Evolutionary conservation across 257 asterid species (phyloP).

Genomic region (Paulownia fortunei): DNA sequence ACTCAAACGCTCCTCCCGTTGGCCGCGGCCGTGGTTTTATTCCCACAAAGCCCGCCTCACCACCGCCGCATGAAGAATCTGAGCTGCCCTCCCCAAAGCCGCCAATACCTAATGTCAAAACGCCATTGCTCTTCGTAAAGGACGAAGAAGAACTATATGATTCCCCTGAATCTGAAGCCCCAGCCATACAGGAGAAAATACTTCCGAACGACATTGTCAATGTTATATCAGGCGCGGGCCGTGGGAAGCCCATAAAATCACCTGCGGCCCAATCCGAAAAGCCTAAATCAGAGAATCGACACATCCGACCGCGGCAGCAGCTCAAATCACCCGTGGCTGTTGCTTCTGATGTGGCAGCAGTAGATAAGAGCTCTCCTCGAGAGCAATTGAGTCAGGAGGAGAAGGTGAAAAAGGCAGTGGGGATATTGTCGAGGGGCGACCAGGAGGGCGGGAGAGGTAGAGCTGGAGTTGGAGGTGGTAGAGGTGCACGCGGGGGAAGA

Average conservation of each 20-base stretch:
- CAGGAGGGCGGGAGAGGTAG: slow-evolving; percentile 23
- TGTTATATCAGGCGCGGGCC: slow-evolving; percentile 60
- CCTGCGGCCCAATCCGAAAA: slow-evolving; percentile 32
- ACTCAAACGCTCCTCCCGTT: slow-evolving; percentile 17
- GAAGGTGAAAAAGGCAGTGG: slow-evolving; percentile 57
- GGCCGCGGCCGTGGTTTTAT: slow-evolving; percentile 60
- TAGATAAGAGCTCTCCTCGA: slow-evolving; percentile 27
- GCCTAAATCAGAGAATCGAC: slow-evolving; percentile 60
- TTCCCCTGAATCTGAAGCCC: slow-evolving; percentile 28
- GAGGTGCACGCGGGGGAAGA: slow-evolving; percentile 41
- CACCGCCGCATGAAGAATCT: slow-evolving; percentile 31
- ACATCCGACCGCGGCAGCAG: slow-evolving; percentile 43
- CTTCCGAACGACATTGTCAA: slow-evolving; percentile 38
- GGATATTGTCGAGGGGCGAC: slow-evolving; percentile 52
- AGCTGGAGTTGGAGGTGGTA: slow-evolving; percentile 33
- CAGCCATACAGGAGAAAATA: slow-evolving; percentile 5
- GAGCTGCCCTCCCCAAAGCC: slow-evolving; percentile 13
- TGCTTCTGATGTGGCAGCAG: slow-evolving; percentile 16
- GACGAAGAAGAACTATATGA: slow-evolving; percentile 30
- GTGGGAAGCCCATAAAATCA: slow-evolving; percentile 60
- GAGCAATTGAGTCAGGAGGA: slow-evolving; percentile 60
- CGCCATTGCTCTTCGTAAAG: slow-evolving; percentile 32
- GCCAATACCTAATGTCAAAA: slow-evolving; percentile 28
- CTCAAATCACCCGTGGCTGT: slow-evolving; percentile 1
- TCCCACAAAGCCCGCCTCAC: slow-evolving; percentile 29